These are phyloP conservation scores for Populus hybrid DNA, from an alignment of 441 rosid genomes.

Conservation along the genomic window DNA sequence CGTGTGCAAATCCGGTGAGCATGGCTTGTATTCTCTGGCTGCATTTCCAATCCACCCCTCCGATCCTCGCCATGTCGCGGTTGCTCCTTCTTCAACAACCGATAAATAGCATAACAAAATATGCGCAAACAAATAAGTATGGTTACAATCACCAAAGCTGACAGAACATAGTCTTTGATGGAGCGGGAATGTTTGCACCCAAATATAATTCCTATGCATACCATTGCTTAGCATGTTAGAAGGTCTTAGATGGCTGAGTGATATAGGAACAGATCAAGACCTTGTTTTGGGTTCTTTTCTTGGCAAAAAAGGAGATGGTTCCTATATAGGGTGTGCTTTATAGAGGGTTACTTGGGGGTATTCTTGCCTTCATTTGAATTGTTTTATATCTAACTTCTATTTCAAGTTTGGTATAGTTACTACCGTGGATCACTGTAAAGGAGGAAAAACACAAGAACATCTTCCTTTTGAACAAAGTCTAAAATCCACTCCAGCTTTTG, in stretches of 20 bases:
- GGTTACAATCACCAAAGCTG: slow-evolving; percentile 32
- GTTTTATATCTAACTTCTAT: slow-evolving; percentile 24
- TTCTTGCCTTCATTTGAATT: slow-evolving; percentile 7
- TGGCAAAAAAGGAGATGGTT: background rate
- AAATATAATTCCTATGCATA: slow-evolving; percentile 33
- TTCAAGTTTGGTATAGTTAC: slow-evolving; percentile 30
- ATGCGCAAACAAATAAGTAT: slow-evolving; percentile 28
- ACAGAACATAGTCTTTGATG: slow-evolving; percentile 26
- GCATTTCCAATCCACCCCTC: slow-evolving; percentile 24
- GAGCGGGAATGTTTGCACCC: slow-evolving; percentile 32
- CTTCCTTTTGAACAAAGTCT: background rate
- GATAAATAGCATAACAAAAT: slow-evolving; percentile 24
- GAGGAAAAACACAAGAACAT: background rate
- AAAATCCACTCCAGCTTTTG: background rate
- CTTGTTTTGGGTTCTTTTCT: slow-evolving; percentile 11
- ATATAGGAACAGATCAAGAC: background rate
- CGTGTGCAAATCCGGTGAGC: background rate
- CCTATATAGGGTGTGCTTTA: background rate
- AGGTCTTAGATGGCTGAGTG: background rate
- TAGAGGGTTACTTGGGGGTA: slow-evolving; percentile 4
- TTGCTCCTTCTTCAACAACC: slow-evolving; percentile 26
- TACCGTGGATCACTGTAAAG: background rate
- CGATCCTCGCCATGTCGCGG: slow-evolving; percentile 1
- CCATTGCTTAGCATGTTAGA: slow-evolving; percentile 24
- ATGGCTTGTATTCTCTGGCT: slow-evolving; percentile 6